Conservation (phyloP, 441 rosid species). For the Sinapis alba region DNA sequence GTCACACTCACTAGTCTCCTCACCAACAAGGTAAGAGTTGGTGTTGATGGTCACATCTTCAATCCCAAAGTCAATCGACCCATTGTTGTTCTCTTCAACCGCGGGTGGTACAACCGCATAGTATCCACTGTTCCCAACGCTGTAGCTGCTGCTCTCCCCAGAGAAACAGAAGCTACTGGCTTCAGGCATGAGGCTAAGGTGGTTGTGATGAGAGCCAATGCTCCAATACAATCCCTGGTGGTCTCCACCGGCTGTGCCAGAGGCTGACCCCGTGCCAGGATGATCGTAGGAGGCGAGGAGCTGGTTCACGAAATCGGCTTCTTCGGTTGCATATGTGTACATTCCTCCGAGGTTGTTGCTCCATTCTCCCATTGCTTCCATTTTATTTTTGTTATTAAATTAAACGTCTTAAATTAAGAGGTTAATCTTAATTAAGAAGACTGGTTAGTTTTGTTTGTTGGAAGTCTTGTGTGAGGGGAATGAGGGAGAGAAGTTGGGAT, state of each 20-base stretch:
- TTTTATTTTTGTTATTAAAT: constrained; percentile 16
- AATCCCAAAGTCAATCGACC: constrained; percentile 46
- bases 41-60: constrained; percentile 46
- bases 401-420: constrained; percentile 19
- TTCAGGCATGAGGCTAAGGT: constrained; percentile 27
- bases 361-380: constrained; percentile 78
- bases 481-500: constrained; percentile 2
- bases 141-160: constrained; percentile 41
- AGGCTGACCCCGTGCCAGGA: constrained; percentile 19
- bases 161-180: constrained; percentile 36
- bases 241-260: constrained; percentile 18
- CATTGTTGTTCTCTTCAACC: constrained; percentile 28
- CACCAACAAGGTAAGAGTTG: constrained; percentile 47
- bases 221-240: constrained; percentile 29
- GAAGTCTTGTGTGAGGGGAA: constrained; percentile 20
- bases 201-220: constrained; percentile 29
- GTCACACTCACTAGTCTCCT: constrained; percentile 42
- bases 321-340: constrained; percentile 52
- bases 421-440: constrained; percentile 10
- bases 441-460: constrained; percentile 24
- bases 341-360: constrained; percentile 54
- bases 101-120: constrained; percentile 33
- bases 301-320: constrained; percentile 74
- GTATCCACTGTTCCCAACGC: constrained; percentile 28
- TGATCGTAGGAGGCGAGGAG: constrained; percentile 47